Conservation (phyloP, 164 flowering plant genomes). For the Buxus sempervirens region DNA sequence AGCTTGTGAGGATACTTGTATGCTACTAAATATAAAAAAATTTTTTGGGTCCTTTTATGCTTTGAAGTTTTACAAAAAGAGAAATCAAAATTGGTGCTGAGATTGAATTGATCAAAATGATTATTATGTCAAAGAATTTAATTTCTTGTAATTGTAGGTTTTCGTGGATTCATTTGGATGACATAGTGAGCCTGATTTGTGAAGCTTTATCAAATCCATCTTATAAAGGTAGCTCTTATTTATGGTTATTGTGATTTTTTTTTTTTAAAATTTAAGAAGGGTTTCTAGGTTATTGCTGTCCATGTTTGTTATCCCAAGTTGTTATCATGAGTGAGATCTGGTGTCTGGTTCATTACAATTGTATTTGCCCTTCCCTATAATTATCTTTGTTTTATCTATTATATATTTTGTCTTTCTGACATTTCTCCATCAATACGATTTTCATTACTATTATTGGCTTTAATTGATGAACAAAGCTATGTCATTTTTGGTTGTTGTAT, state of each 20-base stretch:
- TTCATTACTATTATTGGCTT: no score
- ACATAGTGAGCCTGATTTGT: constrained; percentile 79
- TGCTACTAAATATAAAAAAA: background rate
- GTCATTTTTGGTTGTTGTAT: no score
- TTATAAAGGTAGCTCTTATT: constrained; percentile 55
- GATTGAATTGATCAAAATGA: background rate
- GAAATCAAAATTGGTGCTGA: background rate
- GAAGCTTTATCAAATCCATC: constrained; percentile 83
- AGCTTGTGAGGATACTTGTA: background rate
- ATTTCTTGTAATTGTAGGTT: constrained; percentile 52
- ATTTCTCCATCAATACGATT: no score
- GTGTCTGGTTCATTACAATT: no score
- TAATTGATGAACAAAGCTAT: no score
- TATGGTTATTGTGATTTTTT: background rate
- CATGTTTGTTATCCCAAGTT: no score
- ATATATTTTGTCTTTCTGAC: no score
- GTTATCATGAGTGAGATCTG: no score
- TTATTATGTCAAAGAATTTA: background rate
- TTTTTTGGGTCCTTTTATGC: background rate
- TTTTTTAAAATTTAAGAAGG: background rate
- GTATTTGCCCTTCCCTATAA: no score
- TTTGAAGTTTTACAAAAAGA: background rate
- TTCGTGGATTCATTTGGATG: constrained; percentile 99
- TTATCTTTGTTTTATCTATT: no score
- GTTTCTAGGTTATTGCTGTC: no score